Conservation (phyloP, 208 protist species). For the Leishmania aethiopica region DNA sequence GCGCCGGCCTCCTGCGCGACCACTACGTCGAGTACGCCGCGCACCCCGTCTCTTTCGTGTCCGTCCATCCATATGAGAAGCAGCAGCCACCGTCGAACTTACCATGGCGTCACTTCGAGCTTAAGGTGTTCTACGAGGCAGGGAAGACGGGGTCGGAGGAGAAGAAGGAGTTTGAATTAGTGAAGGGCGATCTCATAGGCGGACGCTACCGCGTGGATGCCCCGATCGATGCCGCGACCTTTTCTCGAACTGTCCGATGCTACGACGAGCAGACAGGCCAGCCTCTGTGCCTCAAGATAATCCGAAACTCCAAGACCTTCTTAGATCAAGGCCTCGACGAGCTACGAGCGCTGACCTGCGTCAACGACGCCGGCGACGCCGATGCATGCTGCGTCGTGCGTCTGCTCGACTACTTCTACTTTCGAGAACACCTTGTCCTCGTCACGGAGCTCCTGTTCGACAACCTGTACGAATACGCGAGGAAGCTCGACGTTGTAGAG, state of each 20-base stretch:
- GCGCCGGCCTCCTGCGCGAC: slow-evolving; percentile 47
- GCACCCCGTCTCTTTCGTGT: slow-evolving; percentile 36
- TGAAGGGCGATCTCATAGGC: slow-evolving; percentile 67
- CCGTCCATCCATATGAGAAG: slow-evolving; percentile 58
- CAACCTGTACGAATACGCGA: slow-evolving; percentile 93
- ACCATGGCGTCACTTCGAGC: slow-evolving; percentile 43
- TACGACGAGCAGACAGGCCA: slow-evolving; percentile 61
- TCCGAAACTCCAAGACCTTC: slow-evolving; percentile 94
- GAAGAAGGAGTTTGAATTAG: slow-evolving; percentile 78
- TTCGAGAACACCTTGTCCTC: slow-evolving; percentile 93
- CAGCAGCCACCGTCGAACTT: slow-evolving; percentile 42
- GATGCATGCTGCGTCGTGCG: slow-evolving; percentile 78
- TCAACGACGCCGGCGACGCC: slow-evolving; percentile 76
- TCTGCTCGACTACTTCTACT: slow-evolving; percentile 92
- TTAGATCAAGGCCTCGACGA: slow-evolving; percentile 96
- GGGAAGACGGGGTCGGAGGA: slow-evolving; percentile 78
- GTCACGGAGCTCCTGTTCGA: slow-evolving; percentile 93
- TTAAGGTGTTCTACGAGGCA: slow-evolving; percentile 69
- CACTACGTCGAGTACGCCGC: slow-evolving; percentile 34
- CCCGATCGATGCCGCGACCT: slow-evolving; percentile 87
- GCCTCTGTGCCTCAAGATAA: slow-evolving; percentile 93
- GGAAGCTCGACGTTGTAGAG: slow-evolving; percentile 67
- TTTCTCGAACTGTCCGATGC: slow-evolving; percentile 84
- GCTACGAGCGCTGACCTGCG: slow-evolving; percentile 90
- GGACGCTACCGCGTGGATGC: slow-evolving; percentile 88